These are phyloP conservation scores for Arachnopeziza araneosa DNA, from an alignment of 2,329 filamentous ascomycete genomes.

Conservation along the genomic window DNA sequence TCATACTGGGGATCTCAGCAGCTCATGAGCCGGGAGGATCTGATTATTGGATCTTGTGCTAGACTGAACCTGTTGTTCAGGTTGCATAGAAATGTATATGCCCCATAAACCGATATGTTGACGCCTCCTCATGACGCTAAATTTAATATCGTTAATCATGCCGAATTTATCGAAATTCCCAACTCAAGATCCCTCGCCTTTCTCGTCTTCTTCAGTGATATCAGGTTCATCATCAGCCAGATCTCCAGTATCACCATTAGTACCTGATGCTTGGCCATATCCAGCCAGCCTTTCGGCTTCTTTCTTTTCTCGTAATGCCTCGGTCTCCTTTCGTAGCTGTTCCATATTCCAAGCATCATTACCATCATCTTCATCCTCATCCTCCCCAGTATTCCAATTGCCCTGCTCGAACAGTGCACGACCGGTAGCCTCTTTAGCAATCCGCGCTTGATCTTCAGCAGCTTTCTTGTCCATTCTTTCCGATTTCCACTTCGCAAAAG, in stretches of 20 bases:
- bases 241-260: constrained; percentile 16
- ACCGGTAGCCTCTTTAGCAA: constrained; percentile 92
- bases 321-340: constrained; percentile 78
- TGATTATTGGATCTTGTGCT: neutral
- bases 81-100: neutral
- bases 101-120: neutral
- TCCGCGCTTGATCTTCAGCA: constrained; percentile 83
- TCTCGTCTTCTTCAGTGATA: constrained; percentile 12
- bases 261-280: constrained; percentile 12
- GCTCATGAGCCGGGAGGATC: neutral
- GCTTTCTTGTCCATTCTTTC: constrained; percentile 92
- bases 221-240: constrained; percentile 11
- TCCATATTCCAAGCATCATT: constrained; percentile 69
- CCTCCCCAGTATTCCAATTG: constrained; percentile 72
- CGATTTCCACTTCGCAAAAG: constrained; percentile 96
- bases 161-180: neutral
- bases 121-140: neutral
- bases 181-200: constrained; percentile 21
- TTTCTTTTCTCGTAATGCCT: constrained; percentile 64
- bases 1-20: neutral
- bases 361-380: constrained; percentile 39
- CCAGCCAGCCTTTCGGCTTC: constrained; percentile 63
- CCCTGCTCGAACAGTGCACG: constrained; percentile 94
- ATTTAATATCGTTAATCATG: neutral
- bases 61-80: neutral